Evolutionary conservation across 257 asterid species (phyloP).

Genomic region (Capsicum chinense): DNA sequence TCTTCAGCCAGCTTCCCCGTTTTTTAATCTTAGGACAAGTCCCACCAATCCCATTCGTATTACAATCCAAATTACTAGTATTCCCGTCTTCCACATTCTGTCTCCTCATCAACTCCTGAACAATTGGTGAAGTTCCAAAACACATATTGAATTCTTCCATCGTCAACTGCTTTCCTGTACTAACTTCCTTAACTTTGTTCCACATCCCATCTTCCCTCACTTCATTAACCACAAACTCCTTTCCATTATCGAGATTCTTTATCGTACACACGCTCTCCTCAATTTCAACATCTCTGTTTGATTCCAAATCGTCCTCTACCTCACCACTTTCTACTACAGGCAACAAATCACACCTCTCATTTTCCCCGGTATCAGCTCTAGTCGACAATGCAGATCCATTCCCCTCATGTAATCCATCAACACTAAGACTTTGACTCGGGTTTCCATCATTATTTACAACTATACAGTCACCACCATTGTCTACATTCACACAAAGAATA

Average conservation of each 20-base stretch:
- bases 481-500: constrained; percentile 30
- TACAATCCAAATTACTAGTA: constrained; percentile 52
- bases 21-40: constrained; percentile 65
- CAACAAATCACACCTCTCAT: constrained; percentile 35
- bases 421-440: constrained; percentile 22
- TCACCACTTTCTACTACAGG: constrained; percentile 29
- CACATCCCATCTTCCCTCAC: constrained; percentile 94
- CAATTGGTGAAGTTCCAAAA: constrained; percentile 98
- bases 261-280: constrained; percentile 64
- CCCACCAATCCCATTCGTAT: constrained; percentile 56
- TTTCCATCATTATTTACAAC: constrained; percentile 42
- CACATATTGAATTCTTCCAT: constrained; percentile 92
- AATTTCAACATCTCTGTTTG: constrained; percentile 38
- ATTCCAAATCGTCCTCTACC: constrained; percentile 25
- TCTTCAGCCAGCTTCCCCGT: constrained; percentile 81
- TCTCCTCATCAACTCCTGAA: constrained; percentile 95
- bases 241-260: constrained; percentile 91
- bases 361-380: constrained; percentile 30
- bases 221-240: constrained; percentile 93
- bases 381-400: constrained; percentile 42
- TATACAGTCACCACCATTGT: constrained; percentile 31
- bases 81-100: constrained; percentile 84
- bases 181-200: constrained; percentile 91
- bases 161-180: constrained; percentile 85
- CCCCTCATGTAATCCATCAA: constrained; percentile 31